Percentiles rank a stretch among this genome's conserved stretches.
Conservation (phyloP, 192 early-diverging fungal species). For the Physocladia obscura region DNA sequence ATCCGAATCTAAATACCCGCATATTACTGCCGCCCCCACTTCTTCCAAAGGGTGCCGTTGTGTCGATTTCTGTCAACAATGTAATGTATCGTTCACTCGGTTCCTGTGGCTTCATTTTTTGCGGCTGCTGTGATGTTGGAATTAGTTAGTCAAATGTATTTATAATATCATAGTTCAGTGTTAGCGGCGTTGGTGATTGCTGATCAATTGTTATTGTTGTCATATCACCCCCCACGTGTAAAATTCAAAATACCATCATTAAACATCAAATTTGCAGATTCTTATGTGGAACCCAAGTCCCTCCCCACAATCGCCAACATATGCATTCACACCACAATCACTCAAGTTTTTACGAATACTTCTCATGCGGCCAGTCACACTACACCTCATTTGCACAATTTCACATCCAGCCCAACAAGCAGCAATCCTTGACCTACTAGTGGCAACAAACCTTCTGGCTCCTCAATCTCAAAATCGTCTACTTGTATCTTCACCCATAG, state of each 20-base stretch:
- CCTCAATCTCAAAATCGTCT: no score
- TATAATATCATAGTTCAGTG: no score
- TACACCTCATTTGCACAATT: background rate
- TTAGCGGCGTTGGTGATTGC: no score
- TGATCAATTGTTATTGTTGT: no score
- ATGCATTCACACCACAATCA: slow-evolving; percentile 67
- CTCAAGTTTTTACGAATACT: slow-evolving; percentile 47
- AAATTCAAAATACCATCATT: background rate
- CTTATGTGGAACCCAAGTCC: slow-evolving; percentile 78
- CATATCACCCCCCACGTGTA: background rate
- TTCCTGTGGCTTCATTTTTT: background rate
- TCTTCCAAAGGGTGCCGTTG: background rate
- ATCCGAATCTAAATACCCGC: no score
- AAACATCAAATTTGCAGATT: slow-evolving; percentile 48
- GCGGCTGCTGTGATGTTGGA: no score
- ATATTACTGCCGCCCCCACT: background rate
- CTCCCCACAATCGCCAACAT: slow-evolving; percentile 63
- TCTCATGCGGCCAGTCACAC: background rate
- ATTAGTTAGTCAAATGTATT: no score
- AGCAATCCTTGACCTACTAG: background rate
- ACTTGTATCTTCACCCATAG: no score
- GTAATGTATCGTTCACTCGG: background rate
- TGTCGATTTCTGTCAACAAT: background rate
- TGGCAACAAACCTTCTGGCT: no score
- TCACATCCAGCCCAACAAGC: background rate